Conservation (phyloP, 257 asterid species). For the Solanum chilense region DNA sequence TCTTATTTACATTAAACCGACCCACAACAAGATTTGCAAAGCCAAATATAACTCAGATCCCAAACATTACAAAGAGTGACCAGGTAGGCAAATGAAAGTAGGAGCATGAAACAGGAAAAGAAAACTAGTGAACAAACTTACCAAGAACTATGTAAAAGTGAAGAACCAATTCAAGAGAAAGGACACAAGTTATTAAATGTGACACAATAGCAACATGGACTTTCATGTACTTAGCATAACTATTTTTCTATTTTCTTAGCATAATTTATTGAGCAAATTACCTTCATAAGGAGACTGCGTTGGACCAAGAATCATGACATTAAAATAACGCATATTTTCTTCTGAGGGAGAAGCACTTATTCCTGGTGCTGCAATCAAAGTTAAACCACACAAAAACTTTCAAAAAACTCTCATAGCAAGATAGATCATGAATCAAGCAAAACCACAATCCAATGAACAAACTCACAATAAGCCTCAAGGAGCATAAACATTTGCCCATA, state of each 20-base stretch:
- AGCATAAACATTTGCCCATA: not conserved
- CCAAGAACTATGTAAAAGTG: not conserved
- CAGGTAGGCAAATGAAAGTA: not conserved
- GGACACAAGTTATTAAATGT: not conserved
- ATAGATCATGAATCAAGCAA: not conserved
- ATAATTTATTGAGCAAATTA: conserved; percentile 1
- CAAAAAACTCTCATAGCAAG: not conserved
- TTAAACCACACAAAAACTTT: not conserved
- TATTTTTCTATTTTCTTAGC: not conserved
- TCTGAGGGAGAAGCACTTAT: conserved; percentile 99
- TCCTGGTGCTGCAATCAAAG: conserved; percentile 82
- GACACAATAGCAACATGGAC: not conserved
- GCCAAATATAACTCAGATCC: not conserved
- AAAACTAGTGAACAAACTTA: not conserved
- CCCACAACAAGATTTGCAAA: not conserved
- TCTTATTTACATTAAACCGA: not conserved
- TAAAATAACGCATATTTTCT: conserved; percentile 95
- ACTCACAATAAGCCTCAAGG: not conserved
- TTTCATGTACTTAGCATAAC: not conserved
- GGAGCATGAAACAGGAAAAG: not conserved
- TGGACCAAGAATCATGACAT: conserved; percentile 99
- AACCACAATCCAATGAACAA: not conserved
- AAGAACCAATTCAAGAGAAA: not conserved
- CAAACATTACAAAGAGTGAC: not conserved
- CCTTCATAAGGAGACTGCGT: conserved; percentile 99